Evolutionary conservation across 495 filamentous ascomycete genomes (phyloP), one percentile per base, ranked within the genome.

Genomic region (Penicillium argentinense): DNA sequence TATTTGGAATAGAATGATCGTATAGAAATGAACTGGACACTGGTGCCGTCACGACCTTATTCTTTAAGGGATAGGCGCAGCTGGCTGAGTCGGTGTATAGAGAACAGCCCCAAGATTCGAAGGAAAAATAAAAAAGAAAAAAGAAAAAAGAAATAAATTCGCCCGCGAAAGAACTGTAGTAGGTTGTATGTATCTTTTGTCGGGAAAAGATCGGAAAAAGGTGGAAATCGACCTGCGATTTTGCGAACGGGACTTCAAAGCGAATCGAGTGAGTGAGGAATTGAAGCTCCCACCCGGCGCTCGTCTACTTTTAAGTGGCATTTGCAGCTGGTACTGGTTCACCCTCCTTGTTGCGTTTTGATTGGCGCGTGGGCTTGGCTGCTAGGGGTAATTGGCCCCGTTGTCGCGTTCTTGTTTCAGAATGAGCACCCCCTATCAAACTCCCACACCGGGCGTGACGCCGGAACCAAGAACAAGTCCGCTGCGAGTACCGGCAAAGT

Each of bases 211-310:
- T 19, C 3, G 33, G 21, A 18, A 5, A 18, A 9, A 9, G 32
- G 17, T 36, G 32, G 18, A 21, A 36, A 36, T 36, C 33, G 33
- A 36, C 33, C 33, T 36, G 33, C 33, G 33, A 36, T 36, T 26
- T 36, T 5, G 3, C 13, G 28, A n/a, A n/a, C 5, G 5, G 17
- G 33, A 36, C 14, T 19, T 8, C 7, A 36, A 21, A 36, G 17
- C 18, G 33, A 16, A 11, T 36, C 33, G 33, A 36, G 33, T 36
- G 16, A 19, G 17, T 19, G 17, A 36, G 17, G 17, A 18, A 18
- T n/a, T 7, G 4, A 18, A 36, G 21, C 11, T 36, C n/a, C n/a
- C 5, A 26, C 25, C 16, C 12, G 33, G 33, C 33, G 9, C 29
- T 14, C 16, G 3, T 7, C 6, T 18, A 7, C 33, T n/a, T 12